Evolutionary conservation across 495 filamentous ascomycete species (phyloP).

Genomic region (Xylaria castorea): DNA sequence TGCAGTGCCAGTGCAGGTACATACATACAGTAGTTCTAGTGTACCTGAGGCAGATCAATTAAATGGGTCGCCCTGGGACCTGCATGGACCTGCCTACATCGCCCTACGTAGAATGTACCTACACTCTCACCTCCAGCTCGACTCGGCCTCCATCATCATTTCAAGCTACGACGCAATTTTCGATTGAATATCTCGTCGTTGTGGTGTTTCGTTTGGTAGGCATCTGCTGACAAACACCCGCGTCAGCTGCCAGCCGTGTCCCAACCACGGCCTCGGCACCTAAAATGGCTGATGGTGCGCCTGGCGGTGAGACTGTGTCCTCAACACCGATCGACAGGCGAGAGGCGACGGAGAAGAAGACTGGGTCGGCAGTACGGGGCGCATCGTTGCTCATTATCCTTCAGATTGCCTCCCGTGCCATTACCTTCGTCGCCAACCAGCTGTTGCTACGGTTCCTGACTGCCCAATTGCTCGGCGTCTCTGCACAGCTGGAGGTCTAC

Average conservation of each 20-base stretch:
- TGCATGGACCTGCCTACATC: neutral
- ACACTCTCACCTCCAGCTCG: neutral
- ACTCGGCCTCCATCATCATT: neutral
- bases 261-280: neutral
- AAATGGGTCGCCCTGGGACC: neutral
- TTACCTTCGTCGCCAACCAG: conserved; percentile 93
- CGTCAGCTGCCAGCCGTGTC: neutral
- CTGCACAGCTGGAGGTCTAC: conserved; percentile 89
- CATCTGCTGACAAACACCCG: neutral
- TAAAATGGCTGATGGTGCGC: neutral
- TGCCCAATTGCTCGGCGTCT: conserved; percentile 80
- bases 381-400: conserved; percentile 86
- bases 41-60: neutral
- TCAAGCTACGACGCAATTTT: conserved; percentile 1
- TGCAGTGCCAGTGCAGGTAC: neutral
- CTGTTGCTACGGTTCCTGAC: conserved; percentile 84
- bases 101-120: neutral
- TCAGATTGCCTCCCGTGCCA: conserved; percentile 79
- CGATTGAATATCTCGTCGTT: neutral
- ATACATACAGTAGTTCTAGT: too few species aligned
- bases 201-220: neutral
- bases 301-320: neutral
- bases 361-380: conserved; percentile 57
- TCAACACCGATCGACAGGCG: neutral
- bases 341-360: conserved; percentile 22